Evolutionary conservation across 1,284 basidiomycete species (phyloP).

Genomic region (Bondarzewia mesenterica): DNA sequence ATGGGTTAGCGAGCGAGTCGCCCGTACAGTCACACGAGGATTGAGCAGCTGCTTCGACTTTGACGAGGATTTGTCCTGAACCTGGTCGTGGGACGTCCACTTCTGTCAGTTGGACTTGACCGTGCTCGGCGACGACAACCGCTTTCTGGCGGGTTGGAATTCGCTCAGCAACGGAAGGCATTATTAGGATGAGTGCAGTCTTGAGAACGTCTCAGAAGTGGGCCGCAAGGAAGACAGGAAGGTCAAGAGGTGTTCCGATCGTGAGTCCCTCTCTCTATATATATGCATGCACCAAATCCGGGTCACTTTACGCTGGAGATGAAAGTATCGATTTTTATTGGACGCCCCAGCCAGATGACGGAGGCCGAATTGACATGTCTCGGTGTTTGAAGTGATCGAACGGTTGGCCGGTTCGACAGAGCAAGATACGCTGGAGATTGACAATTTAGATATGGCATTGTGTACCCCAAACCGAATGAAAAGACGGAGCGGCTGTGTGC

Average conservation of each 20-base stretch:
- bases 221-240: not conserved
- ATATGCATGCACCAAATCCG: not conserved
- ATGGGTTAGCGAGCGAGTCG: not conserved
- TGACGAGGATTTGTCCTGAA: not conserved
- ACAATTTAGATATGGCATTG: not conserved
- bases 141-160: slow-evolving; percentile 1
- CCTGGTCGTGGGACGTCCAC: not conserved
- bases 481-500: not conserved
- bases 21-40: slow-evolving; percentile 1
- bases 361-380: not conserved
- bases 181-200: not conserved
- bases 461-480: not conserved
- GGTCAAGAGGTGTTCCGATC: not conserved
- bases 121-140: not conserved
- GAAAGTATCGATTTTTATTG: not conserved
- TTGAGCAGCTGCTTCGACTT: not conserved
- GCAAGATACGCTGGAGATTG: not conserved
- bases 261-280: not conserved
- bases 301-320: not conserved
- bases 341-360: not conserved
- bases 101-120: not conserved
- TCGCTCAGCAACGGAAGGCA: not conserved
- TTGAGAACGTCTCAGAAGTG: not conserved
- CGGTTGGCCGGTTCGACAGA: too few species aligned
- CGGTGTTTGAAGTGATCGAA: too few species aligned